A percentile compares a stretch with the other conserved stretches of the same genome.
Conservation (phyloP, 2,329 filamentous ascomycete genomes). For the Apiospora rasikravindrae region DNA sequence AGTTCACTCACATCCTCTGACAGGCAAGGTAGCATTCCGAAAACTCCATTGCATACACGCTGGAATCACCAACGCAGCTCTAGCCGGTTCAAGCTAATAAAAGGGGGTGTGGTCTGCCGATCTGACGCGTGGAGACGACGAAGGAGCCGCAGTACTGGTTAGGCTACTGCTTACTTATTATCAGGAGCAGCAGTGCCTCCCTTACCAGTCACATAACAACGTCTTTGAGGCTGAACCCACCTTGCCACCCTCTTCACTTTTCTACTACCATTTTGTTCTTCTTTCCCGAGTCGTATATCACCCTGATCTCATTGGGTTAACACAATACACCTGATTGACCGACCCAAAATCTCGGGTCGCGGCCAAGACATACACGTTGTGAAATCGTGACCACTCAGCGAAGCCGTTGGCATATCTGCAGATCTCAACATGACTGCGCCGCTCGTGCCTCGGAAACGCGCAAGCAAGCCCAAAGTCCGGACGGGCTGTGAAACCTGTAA, state of each 20-base stretch:
- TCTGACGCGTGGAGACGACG: neutral
- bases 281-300: neutral
- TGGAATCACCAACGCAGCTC: neutral
- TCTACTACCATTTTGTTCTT: neutral
- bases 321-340: neutral
- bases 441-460: slow-evolving; percentile 17
- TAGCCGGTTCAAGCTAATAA: neutral
- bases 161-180: neutral
- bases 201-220: neutral
- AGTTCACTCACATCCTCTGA: neutral
- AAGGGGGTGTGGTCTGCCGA: neutral
- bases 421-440: slow-evolving; percentile 15
- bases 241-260: neutral
- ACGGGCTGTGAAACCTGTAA: slow-evolving; percentile 20
- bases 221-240: slow-evolving; percentile 1
- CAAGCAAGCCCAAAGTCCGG: slow-evolving; percentile 19
- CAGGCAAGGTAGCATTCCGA: neutral
- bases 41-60: slow-evolving; percentile 12
- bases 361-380: neutral
- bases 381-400: neutral
- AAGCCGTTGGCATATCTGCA: neutral
- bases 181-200: neutral
- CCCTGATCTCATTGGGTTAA: slow-evolving; percentile 11
- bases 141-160: neutral
- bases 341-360: neutral